Evolutionary conservation across 768 basidiomycete genomes (phyloP), one percentile per base, ranked within the genome.

Genomic region (Podaxis mareebaensis): DNA sequence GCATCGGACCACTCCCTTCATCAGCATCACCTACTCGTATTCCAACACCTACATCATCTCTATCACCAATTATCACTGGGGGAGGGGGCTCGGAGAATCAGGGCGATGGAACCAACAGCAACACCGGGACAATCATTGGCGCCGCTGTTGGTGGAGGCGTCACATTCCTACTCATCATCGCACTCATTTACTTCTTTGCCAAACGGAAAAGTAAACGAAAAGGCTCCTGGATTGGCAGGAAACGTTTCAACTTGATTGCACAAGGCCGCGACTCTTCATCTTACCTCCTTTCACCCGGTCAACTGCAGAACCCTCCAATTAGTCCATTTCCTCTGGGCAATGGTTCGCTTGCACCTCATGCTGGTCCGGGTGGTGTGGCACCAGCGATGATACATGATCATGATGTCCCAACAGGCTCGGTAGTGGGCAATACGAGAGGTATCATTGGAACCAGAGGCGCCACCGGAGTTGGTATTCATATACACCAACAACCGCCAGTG

Each of bases 91-190:
- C 22, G 13, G 30, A 10, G 10, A 33, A 10, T 33, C 30, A 33
- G 7, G 30, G 33, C 15, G 26, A 64, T 4, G 46, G 42, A 5
- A 44, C 57, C 15, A 57, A 38, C 12, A 48, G 20, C 30, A 67
- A 64, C 56, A 48, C 53, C 38, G 67, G 60, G 8, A 57, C 53
- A 56, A 64, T 67, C 53, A 51, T 67, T 22, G 67, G 66, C n/a
- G 68, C 61, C 12, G 55, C 57, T 38, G 63, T 64, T 30, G 70
- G 66, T 8, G 68, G 64, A 3, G 52, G 64, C 44, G 62, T 67
- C 15, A 33, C 53, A 28, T 46, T 65, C 15, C 58, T 63, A 7
- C 30, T 66, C 30, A 53, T 63, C 10, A 42, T 64, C 4, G 59
- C 64, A 39, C 44, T 67, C 30, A 54, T 53, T 38, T 63, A 65